These are phyloP conservation scores for Apiospora sp. DNA, from an alignment of 2,329 filamentous ascomycete genomes.

Conservation along the genomic window DNA sequence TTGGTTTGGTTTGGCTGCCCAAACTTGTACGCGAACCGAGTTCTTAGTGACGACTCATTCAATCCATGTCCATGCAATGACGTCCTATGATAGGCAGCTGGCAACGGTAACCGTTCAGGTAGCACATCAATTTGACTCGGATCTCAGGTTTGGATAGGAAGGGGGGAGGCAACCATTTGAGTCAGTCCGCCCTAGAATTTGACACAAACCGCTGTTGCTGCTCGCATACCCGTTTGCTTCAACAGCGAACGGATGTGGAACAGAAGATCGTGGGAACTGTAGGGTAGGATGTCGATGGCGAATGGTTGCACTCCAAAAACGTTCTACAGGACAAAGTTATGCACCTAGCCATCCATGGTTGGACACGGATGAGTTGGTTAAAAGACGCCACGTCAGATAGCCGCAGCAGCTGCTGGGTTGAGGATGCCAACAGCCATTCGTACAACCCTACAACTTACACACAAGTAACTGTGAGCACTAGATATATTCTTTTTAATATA, in stretches of 20 bases:
- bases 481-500: neutral
- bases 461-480: neutral
- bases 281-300: neutral
- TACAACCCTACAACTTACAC: neutral
- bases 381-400: conserved; percentile 37
- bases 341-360: conserved; percentile 25
- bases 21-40: neutral
- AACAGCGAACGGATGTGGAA: conserved; percentile 16
- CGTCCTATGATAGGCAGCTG: neutral
- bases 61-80: neutral
- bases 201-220: neutral
- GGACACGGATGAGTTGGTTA: conserved; percentile 37
- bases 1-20: neutral
- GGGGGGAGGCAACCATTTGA: neutral
- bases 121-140: neutral
- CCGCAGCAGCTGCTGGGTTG: conserved; percentile 23
- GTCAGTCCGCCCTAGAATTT: neutral
- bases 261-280: neutral
- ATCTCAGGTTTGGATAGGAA: neutral
- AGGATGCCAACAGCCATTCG: conserved; percentile 1
- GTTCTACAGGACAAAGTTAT: neutral
- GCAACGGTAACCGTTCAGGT: neutral
- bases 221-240: conserved; percentile 14
- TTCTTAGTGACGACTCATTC: neutral
- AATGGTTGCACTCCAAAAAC: neutral